Conservation (phyloP, 257 asterid species). For the Ilex asprella region DNA sequence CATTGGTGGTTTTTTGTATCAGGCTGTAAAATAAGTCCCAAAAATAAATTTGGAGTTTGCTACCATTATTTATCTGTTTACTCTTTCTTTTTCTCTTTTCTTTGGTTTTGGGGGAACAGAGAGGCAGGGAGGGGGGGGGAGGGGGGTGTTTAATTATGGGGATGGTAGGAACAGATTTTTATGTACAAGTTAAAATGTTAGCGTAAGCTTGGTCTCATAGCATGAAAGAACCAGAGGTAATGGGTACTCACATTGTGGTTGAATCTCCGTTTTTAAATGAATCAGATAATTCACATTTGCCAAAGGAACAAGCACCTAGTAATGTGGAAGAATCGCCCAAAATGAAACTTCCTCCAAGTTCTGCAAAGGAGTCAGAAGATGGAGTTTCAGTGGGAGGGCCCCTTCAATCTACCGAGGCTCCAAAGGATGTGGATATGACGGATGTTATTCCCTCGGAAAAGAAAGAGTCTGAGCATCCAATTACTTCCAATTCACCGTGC, state of each 20-base stretch:
- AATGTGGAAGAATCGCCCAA: conserved; percentile 40
- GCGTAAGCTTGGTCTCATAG: conserved; percentile 16
- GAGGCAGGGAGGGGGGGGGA: too few relatives aligned
- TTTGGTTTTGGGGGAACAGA: background rate
- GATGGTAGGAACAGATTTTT: too few relatives aligned
- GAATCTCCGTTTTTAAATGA: conserved; percentile 25
- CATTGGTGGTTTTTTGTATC: too few relatives aligned
- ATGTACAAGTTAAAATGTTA: too few relatives aligned
- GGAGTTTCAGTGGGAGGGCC: conserved; percentile 28
- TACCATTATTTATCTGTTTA: too few relatives aligned
- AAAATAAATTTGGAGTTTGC: too few relatives aligned
- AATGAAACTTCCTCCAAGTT: conserved; percentile 40
- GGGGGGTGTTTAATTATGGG: too few relatives aligned
- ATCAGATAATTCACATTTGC: conserved; percentile 30
- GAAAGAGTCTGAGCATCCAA: conserved; percentile 36
- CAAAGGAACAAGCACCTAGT: conserved; percentile 30
- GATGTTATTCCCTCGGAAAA: conserved; percentile 21
- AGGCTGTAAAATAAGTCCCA: too few relatives aligned
- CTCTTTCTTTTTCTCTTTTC: conserved; percentile 2
- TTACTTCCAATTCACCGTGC: conserved; percentile 27
- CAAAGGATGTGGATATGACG: conserved; percentile 47
- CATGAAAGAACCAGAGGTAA: conserved; percentile 28
- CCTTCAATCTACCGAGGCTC: conserved; percentile 36
- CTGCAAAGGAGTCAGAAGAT: conserved; percentile 48
- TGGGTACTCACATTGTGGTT: conserved; percentile 22